These are phyloP conservation scores for Diatrype stigma DNA, from an alignment of 2,329 filamentous ascomycete genomes.

Conservation along the genomic window DNA sequence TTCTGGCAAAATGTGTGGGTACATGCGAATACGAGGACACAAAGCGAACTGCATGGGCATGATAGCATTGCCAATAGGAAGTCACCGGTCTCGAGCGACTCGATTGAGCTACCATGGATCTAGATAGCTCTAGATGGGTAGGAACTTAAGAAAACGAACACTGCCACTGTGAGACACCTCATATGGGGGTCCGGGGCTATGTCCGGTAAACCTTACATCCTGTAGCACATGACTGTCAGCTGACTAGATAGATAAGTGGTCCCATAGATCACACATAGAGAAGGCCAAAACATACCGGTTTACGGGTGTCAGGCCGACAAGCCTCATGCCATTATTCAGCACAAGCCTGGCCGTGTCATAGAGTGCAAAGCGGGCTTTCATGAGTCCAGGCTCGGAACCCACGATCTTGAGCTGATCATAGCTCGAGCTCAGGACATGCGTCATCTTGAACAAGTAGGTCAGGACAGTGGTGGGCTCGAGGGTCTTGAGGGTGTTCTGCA, in stretches of 20 bases:
- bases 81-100: too few relatives aligned
- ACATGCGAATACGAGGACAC: too few relatives aligned
- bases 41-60: too few relatives aligned
- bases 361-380: slow-evolving; percentile 69
- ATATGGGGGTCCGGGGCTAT: not conserved
- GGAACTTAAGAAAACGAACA: too few relatives aligned
- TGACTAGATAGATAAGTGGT: too few relatives aligned
- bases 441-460: slow-evolving; percentile 63
- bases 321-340: slow-evolving; percentile 75
- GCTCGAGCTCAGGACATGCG: slow-evolving; percentile 71
- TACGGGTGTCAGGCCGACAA: slow-evolving; percentile 75
- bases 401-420: slow-evolving; percentile 81
- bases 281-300: slow-evolving; percentile 42
- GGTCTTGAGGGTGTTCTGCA: slow-evolving; percentile 79
- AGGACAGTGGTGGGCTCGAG: slow-evolving; percentile 68
- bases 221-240: not conserved
- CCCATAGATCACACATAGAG: too few relatives aligned
- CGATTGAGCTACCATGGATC: too few relatives aligned
- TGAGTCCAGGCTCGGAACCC: slow-evolving; percentile 69
- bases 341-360: slow-evolving; percentile 74
- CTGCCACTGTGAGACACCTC: not conserved
- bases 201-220: not conserved
- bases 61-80: too few relatives aligned
- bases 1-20: too few relatives aligned
- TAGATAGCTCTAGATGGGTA: too few relatives aligned